Evolutionary conservation across 108 stramenopile species (phyloP), one percentile per base, ranked within the genome.

Genomic region (Mayamaea pseudoterrestris): DNA sequence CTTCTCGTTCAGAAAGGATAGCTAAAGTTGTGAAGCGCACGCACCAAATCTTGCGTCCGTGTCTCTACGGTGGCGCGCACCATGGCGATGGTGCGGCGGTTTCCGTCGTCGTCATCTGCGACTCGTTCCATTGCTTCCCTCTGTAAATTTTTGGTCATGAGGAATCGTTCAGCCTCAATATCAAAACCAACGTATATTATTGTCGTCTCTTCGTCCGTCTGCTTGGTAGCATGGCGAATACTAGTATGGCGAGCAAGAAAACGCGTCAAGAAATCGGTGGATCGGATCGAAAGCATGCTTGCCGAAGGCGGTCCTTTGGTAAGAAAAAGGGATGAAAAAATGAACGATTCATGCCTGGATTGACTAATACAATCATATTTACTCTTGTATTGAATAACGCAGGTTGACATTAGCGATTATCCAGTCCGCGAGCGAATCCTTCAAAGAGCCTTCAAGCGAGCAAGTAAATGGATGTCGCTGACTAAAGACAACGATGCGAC

Each of bases 401-500:
- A 54, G 53, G 21, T 54, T 25, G 41, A 26, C 18, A 42, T 30
- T 6, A 12, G 30, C 14, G 41, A 54, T 42, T 13, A 8, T 1
- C 14, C 11, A 8, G 41, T 54, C 16, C 41, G 40, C 5, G 25
- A 41, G 16, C 21, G 41, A 9, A 28, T 54, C 28, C 7, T 54
- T 14, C 24, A 42, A 27, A 17, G 16, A 3, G 53, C 53, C 11
- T 42, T 54, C 20, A 30, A 32, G 8, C 40, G 53, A 17, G 53
- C 53, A 5, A 42, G 41, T 3, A 54, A 41, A 41, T 54, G 53
- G 53, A 54, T 54, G 41, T 18, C 23, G 13, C 40, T 54, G 6
- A 27, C n/a, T n/a, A 5, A 30, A 5, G 13, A 17, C 3, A 18
- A 27, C 7, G 14, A 25, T 3, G 34, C 50, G 13, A 21, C 11